Conservation (phyloP, 257 asterid genomes). For the Salvia splendens region DNA sequence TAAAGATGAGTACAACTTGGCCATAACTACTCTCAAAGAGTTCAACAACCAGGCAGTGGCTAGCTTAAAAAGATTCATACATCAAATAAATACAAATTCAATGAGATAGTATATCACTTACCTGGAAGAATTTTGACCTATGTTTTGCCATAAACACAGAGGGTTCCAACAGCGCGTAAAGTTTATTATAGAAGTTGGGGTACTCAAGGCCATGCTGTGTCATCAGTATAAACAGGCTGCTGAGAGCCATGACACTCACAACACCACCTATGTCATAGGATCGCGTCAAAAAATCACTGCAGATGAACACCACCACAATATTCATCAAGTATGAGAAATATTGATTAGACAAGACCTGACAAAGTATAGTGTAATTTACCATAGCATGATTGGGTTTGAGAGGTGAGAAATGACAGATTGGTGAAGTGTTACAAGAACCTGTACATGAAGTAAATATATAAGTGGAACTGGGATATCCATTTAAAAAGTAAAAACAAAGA, state of each 20-base stretch:
- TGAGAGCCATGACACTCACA: slow-evolving; percentile 93
- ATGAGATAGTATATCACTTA: slow-evolving; percentile 20
- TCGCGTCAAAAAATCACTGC: slow-evolving; percentile 94
- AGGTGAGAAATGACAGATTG: slow-evolving; percentile 73
- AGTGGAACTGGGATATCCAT: slow-evolving; percentile 10
- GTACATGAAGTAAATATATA: slow-evolving; percentile 29
- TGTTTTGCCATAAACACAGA: slow-evolving; percentile 86
- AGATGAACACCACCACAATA: slow-evolving; percentile 22
- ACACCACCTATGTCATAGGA: slow-evolving; percentile 97
- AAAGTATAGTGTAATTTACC: slow-evolving; percentile 47
- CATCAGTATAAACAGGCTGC: slow-evolving; percentile 86
- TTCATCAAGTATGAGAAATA: slow-evolving; percentile 20
- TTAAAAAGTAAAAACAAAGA: background rate
- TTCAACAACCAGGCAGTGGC: too few relatives aligned
- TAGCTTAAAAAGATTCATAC: too few relatives aligned
- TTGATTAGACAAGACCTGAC: slow-evolving; percentile 4
- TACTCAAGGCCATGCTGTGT: slow-evolving; percentile 94
- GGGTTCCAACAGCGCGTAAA: slow-evolving; percentile 84
- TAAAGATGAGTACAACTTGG: too few relatives aligned
- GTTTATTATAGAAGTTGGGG: slow-evolving; percentile 88
- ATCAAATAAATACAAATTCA: slow-evolving; percentile 5
- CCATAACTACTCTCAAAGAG: too few relatives aligned
- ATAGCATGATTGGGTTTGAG: slow-evolving; percentile 81
- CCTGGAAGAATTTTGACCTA: slow-evolving; percentile 88
- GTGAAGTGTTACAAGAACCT: slow-evolving; percentile 88